A percentile compares a stretch with the other conserved stretches of the same genome.
Evolutionary conservation across 805 yeast species (phyloP).

Genomic region (Limtongia smithiae): DNA sequence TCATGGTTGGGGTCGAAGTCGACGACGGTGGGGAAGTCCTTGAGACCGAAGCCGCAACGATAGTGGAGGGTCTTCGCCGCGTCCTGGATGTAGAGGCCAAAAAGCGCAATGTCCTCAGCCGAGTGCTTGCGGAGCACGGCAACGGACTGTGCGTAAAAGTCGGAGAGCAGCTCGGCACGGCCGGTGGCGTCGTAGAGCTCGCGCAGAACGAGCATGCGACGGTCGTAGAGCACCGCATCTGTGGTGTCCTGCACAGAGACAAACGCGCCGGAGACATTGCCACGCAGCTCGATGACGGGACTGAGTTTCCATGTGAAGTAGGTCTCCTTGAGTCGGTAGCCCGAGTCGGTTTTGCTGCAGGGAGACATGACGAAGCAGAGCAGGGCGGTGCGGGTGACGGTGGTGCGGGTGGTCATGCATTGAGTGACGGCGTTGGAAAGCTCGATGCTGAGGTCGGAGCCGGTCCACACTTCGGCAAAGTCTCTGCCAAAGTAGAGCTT

Average conservation of each 20-base stretch:
- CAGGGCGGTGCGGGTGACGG: slow-evolving; percentile 10
- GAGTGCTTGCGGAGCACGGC: slow-evolving; percentile 14
- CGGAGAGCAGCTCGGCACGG: slow-evolving; percentile 13
- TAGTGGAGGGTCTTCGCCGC: slow-evolving; percentile 10
- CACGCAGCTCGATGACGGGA: slow-evolving; percentile 31
- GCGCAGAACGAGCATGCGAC: slow-evolving; percentile 20
- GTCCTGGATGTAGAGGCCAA: slow-evolving; percentile 20
- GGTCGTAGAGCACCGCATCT: slow-evolving; percentile 30
- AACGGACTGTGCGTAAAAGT: slow-evolving; percentile 19
- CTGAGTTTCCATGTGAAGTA: slow-evolving; percentile 23
- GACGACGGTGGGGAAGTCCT: slow-evolving; percentile 6
- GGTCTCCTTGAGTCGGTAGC: slow-evolving; percentile 8
- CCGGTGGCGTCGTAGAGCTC: slow-evolving; percentile 26
- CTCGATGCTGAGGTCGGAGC: slow-evolving; percentile 14
- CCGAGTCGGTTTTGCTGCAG: neutral
- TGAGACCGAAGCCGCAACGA: slow-evolving; percentile 23
- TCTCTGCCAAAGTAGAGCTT: slow-evolving; percentile 15
- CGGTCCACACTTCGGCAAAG: slow-evolving; percentile 17
- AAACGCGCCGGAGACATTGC: slow-evolving; percentile 32
- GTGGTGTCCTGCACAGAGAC: slow-evolving; percentile 32
- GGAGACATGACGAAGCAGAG: slow-evolving; percentile 12
- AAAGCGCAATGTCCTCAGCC: slow-evolving; percentile 27
- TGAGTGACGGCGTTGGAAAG: slow-evolving; percentile 17
- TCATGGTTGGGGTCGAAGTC: slow-evolving; percentile 13
- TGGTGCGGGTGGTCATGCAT: slow-evolving; percentile 11